Percentiles rank a stretch among this genome's conserved stretches.
Conservation (phyloP, 306 rosid species). For the Glycine soja region DNA sequence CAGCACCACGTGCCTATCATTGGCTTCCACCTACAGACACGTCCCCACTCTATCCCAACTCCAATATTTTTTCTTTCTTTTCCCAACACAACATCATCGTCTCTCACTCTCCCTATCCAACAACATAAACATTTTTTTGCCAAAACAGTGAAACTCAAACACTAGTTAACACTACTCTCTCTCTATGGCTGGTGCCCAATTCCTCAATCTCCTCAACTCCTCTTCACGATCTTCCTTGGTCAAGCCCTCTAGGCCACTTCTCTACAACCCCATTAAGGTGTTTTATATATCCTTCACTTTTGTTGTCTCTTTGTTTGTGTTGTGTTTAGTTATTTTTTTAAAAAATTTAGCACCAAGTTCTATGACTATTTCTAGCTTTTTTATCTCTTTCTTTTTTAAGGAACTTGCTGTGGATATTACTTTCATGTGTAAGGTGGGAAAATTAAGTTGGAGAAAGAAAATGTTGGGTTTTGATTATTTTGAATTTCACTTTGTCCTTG, state of each 20-base stretch:
- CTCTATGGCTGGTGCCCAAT: slow-evolving; percentile 46
- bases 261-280: slow-evolving; percentile 56
- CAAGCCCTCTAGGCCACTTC: slow-evolving; percentile 45
- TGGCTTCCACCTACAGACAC: slow-evolving; percentile 33
- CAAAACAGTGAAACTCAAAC: not conserved
- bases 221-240: slow-evolving; percentile 50
- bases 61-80: not conserved
- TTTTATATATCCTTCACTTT: not conserved
- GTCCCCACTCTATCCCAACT: slow-evolving; percentile 23
- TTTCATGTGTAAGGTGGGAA: not conserved
- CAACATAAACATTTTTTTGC: not conserved
- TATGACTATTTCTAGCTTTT: not conserved
- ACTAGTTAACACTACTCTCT: not conserved
- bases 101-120: slow-evolving; percentile 11
- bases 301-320: not conserved
- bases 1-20: slow-evolving; percentile 43
- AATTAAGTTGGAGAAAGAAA: slow-evolving; percentile 21
- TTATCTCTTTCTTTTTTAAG: not conserved
- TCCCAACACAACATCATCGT: not conserved
- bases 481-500: slow-evolving; percentile 1
- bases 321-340: not conserved
- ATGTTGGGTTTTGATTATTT: slow-evolving; percentile 13
- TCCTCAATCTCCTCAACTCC: slow-evolving; percentile 44
- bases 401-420: not conserved
- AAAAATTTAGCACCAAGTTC: not conserved